Percentiles rank a stretch among this genome's conserved stretches.
Evolutionary conservation across 2,329 filamentous ascomycete genomes (phyloP).

Genomic region (Colletotrichum nymphaeae): DNA sequence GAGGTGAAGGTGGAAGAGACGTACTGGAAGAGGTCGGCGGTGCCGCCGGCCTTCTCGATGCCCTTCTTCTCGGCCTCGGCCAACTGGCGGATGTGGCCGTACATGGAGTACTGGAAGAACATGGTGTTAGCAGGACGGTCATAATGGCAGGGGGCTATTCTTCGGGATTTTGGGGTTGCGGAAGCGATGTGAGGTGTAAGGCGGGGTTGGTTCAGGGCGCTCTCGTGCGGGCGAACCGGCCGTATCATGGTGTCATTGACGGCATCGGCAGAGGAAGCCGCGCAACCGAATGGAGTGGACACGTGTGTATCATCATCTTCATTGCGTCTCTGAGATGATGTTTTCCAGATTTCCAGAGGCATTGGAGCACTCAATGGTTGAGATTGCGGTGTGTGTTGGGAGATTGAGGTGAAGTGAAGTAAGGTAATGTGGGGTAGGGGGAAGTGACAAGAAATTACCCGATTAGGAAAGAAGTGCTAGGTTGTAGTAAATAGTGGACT

Average conservation of each 20-base stretch:
- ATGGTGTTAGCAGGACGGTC: constrained; percentile 9
- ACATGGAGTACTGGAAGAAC: constrained; percentile 83
- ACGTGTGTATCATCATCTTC: not conserved
- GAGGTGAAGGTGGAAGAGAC: constrained; percentile 40
- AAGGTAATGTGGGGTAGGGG: not conserved
- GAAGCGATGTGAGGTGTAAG: not conserved
- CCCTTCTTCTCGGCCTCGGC: constrained; percentile 93
- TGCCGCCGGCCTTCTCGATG: constrained; percentile 87
- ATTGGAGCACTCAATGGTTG: not conserved
- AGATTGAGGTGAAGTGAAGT: not conserved
- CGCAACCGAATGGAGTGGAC: not conserved
- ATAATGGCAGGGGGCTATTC: constrained; percentile 2
- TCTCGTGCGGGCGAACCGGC: not conserved
- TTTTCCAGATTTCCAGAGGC: too few species aligned
- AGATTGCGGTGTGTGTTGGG: not conserved
- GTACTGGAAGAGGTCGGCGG: constrained; percentile 84
- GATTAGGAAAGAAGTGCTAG: constrained; percentile 25
- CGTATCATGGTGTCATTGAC: not conserved
- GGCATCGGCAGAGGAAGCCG: not conserved
- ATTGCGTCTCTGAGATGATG: not conserved
- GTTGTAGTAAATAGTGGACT: constrained; percentile 48
- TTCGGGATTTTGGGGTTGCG: not conserved
- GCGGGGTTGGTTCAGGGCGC: not conserved
- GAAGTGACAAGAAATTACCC: constrained; percentile 14
- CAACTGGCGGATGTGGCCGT: constrained; percentile 87